Percentiles rank a stretch among this genome's conserved stretches.
phyloP scores from a whole-genome alignment of 495 filamentous ascomycete species.

The Hypomontagnella monticulosa region DNA sequence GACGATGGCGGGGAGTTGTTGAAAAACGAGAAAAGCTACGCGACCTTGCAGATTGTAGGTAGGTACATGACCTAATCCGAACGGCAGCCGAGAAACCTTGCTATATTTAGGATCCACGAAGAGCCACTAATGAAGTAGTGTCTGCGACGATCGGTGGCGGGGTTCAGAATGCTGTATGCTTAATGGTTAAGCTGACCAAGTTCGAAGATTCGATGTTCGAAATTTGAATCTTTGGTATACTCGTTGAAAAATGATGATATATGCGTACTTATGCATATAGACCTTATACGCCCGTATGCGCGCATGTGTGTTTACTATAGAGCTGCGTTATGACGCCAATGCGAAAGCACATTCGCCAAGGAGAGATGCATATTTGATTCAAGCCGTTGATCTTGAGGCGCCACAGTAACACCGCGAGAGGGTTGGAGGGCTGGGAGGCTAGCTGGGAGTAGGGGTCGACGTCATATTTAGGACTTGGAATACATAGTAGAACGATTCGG shows the following conservation, averaged over 20 bases:
- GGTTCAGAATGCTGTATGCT: neutral
- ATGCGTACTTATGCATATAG: no score
- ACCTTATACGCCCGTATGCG: neutral
- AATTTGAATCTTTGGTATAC: no score
- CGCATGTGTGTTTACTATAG: neutral
- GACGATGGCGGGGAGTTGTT: neutral
- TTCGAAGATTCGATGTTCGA: constrained; percentile 3
- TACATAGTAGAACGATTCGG: constrained; percentile 21
- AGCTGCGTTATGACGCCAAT: constrained; percentile 31
- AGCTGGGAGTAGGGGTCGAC: constrained; percentile 17
- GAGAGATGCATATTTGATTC: neutral
- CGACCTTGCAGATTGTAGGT: constrained; percentile 12
- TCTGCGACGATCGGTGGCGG: constrained; percentile 26
- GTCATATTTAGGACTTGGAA: constrained; percentile 28
- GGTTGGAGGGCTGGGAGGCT: neutral
- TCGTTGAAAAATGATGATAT: neutral
- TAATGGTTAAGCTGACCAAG: neutral
- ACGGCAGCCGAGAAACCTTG: constrained; percentile 2
- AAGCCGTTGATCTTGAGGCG: neutral
- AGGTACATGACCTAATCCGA: neutral
- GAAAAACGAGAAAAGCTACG: constrained; percentile 1
- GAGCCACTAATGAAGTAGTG: constrained; percentile 3
- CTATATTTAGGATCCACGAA: constrained; percentile 30
- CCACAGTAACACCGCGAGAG: constrained; percentile 5
- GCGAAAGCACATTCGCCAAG: neutral